Evolutionary conservation across 768 basidiomycete genomes (phyloP).

Genomic region (Tubosaeta brunneosetosa): DNA sequence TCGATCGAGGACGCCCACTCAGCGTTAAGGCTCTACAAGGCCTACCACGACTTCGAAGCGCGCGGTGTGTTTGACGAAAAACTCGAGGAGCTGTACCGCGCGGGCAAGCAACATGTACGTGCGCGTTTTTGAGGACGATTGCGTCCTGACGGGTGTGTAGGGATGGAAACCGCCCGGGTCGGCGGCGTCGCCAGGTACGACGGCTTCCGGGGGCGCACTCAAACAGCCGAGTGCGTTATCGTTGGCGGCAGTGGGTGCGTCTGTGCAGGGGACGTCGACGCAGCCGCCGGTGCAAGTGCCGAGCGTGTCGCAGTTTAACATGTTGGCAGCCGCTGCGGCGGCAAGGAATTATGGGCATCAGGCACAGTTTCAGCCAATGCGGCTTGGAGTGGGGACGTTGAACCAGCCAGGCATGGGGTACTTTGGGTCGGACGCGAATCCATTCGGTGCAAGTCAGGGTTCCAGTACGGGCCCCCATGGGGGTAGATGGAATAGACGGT

Average conservation of each 20-base stretch:
- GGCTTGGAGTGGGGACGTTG: constrained; percentile 9
- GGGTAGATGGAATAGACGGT: constrained; percentile 3
- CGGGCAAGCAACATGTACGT: constrained; percentile 70
- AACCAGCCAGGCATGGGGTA: constrained; percentile 18
- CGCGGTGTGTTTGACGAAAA: constrained; percentile 79
- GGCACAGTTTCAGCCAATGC: constrained; percentile 19
- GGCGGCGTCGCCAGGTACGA: constrained; percentile 1
- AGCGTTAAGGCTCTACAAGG: constrained; percentile 80
- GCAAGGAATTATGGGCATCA: constrained; percentile 24
- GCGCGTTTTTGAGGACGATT: neutral
- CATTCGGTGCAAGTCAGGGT: constrained; percentile 11
- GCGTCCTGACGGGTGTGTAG: constrained; percentile 26
- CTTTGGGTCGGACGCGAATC: constrained; percentile 16
- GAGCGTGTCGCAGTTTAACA: constrained; percentile 24
- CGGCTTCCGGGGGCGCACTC: neutral
- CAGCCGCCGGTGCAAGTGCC: constrained; percentile 1
- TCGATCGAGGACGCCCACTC: constrained; percentile 96
- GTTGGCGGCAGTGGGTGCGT: neutral
- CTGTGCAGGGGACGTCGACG: neutral
- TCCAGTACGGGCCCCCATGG: neutral
- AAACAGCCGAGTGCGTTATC: constrained; percentile 1
- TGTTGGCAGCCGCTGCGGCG: constrained; percentile 23
- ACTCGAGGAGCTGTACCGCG: constrained; percentile 78
- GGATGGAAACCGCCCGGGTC: constrained; percentile 53
- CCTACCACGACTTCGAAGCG: constrained; percentile 71